These are phyloP conservation scores for Carpinus viminea DNA, from an alignment of 306 rosid species.

Conservation along the genomic window DNA sequence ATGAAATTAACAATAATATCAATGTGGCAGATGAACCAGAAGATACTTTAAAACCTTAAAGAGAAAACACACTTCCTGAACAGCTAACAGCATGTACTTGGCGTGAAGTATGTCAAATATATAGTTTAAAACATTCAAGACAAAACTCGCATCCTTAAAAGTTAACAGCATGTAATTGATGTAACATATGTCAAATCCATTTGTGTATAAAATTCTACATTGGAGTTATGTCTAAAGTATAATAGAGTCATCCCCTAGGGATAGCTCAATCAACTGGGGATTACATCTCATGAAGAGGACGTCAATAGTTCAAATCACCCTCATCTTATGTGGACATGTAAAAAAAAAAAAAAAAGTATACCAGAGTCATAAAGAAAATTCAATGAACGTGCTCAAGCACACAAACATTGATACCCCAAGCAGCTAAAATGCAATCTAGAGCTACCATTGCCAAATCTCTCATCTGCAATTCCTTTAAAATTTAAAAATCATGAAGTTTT, in stretches of 20 bases:
- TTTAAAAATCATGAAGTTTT: not conserved
- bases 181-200: too few relatives aligned
- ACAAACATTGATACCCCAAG: constrained; percentile 20
- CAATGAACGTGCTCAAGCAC: constrained; percentile 29
- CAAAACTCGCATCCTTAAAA: too few relatives aligned
- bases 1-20: too few relatives aligned
- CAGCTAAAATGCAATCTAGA: not conserved
- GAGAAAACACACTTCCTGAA: not conserved
- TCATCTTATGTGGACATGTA: too few relatives aligned
- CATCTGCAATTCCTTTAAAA: not conserved
- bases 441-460: not conserved
- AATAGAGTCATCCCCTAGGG: not conserved
- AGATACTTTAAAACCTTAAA: not conserved
- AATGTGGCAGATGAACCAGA: not conserved
- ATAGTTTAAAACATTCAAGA: too few relatives aligned
- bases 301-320: too few relatives aligned
- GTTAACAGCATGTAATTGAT: too few relatives aligned
- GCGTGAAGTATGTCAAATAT: not conserved
- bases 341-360: not conserved
- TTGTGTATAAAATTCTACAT: not conserved
- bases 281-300: too few relatives aligned
- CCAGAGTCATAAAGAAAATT: not conserved
- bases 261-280: too few relatives aligned
- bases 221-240: not conserved
- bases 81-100: not conserved